A percentile compares a stretch with the other conserved stretches of the same genome.
phyloP scores from a whole-genome alignment of 2,329 filamentous ascomycete genomes.

The Monosporascus sp. region DNA sequence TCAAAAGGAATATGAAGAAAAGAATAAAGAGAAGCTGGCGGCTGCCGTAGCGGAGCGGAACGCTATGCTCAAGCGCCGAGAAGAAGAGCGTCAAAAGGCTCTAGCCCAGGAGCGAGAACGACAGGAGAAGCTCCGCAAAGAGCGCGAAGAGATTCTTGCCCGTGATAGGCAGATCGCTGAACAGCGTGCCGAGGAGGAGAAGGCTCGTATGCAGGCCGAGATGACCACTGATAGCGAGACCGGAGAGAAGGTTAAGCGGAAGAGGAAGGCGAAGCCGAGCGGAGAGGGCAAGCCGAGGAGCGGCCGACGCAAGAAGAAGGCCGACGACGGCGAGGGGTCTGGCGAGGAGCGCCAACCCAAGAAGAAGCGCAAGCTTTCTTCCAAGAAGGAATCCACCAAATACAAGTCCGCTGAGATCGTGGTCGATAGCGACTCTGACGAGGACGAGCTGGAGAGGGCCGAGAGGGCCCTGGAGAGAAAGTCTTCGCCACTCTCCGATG shows the following conservation, averaged over 20 bases:
- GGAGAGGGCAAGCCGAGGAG: constrained; percentile 36
- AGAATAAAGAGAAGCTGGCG: constrained; percentile 82
- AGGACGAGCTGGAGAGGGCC: constrained; percentile 40
- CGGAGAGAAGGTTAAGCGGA: constrained; percentile 73
- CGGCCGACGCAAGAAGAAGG: constrained; percentile 52
- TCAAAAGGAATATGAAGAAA: constrained; percentile 87
- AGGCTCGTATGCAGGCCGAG: constrained; percentile 65
- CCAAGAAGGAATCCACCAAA: constrained; percentile 52
- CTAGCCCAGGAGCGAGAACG: constrained; percentile 67
- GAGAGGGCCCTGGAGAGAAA: constrained; percentile 34
- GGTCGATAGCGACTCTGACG: constrained; percentile 66
- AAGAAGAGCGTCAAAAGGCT: constrained; percentile 66
- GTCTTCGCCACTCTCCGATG: constrained; percentile 20
- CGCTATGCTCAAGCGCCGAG: constrained; percentile 69
- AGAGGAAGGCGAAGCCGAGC: constrained; percentile 53
- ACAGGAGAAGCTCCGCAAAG: constrained; percentile 77
- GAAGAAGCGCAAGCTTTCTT: constrained; percentile 54
- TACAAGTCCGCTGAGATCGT: constrained; percentile 85
- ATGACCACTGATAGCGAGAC: constrained; percentile 77
- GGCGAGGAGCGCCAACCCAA: constrained; percentile 50
- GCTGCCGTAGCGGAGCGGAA: constrained; percentile 76
- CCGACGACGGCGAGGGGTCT: constrained; percentile 44
- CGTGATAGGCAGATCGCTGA: constrained; percentile 68
- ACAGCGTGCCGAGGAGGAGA: constrained; percentile 65
- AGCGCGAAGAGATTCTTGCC: constrained; percentile 75